phyloP scores from a whole-genome alignment of 2,329 filamentous ascomycete genomes.

The Trichoderma afroharzianum region DNA sequence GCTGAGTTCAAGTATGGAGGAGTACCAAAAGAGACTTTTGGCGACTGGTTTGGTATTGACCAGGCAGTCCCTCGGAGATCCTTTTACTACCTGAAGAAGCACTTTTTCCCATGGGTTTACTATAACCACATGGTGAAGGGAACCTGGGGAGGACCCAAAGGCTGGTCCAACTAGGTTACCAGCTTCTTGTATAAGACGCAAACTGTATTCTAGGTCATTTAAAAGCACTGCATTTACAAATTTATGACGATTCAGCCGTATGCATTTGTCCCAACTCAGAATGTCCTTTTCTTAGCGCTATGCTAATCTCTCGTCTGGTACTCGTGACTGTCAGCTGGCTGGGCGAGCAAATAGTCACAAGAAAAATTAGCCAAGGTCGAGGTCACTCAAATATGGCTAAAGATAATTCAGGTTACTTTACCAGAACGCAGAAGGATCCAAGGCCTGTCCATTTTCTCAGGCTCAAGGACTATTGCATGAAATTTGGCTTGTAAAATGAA shows the following conservation, averaged over 20 bases:
- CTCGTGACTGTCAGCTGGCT: neutral
- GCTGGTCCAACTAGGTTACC: constrained; percentile 34
- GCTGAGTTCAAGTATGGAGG: constrained; percentile 65
- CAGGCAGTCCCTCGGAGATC: constrained; percentile 52
- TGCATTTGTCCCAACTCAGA: neutral
- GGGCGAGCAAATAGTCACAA: neutral
- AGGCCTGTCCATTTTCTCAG: neutral
- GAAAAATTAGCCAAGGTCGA: neutral
- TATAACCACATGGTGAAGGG: constrained; percentile 58
- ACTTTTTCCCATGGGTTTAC: constrained; percentile 67
- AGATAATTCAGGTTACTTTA: neutral
- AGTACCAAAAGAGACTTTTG: constrained; percentile 61
- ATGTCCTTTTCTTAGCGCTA: neutral
- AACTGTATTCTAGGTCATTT: neutral
- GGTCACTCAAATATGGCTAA: neutral
- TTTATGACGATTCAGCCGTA: neutral
- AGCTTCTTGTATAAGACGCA: neutral
- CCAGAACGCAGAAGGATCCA: neutral
- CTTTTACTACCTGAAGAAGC: constrained; percentile 62
- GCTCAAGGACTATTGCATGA: neutral
- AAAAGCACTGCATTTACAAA: neutral
- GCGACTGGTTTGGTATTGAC: constrained; percentile 51
- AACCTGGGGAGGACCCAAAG: constrained; percentile 58
- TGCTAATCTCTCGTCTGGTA: neutral
- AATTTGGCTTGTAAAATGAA: neutral